Evolutionary conservation across 192 early-diverging fungal genomes (phyloP).

Genomic region (Mortierella claussenii): DNA sequence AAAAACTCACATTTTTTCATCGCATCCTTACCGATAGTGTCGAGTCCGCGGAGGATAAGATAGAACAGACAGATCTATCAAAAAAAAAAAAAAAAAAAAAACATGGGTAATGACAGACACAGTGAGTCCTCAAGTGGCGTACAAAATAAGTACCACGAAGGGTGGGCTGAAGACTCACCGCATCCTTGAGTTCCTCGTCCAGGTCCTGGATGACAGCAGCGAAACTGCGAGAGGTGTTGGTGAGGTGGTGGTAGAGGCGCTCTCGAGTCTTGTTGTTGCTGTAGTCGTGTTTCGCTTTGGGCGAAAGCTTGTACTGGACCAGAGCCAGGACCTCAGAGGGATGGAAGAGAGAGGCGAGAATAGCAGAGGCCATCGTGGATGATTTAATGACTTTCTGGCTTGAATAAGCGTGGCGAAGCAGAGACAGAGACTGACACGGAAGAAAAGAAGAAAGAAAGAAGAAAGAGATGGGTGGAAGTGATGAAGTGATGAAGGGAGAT

Average conservation of each 20-base stretch:
- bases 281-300: constrained; percentile 66
- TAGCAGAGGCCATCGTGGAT: constrained; percentile 57
- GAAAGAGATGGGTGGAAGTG: neutral
- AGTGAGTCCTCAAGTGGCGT: no score
- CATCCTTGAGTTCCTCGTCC: constrained; percentile 80
- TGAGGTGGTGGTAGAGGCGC: constrained; percentile 91
- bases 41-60: constrained; percentile 92
- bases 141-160: no score
- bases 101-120: no score
- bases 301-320: constrained; percentile 68
- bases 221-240: constrained; percentile 96
- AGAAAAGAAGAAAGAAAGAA: neutral
- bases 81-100: neutral
- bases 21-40: constrained; percentile 80
- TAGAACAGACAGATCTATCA: constrained; percentile 93
- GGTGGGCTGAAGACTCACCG: no score
- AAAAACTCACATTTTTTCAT: no score
- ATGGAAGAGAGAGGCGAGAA: constrained; percentile 77
- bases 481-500: no score
- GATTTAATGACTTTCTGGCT: no score
- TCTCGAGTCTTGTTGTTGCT: constrained; percentile 61
- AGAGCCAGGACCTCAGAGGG: constrained; percentile 90
- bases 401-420: no score
- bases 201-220: constrained; percentile 93
- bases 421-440: no score